Conservation (phyloP, 768 basidiomycete species). For the Rickenella mellea region DNA sequence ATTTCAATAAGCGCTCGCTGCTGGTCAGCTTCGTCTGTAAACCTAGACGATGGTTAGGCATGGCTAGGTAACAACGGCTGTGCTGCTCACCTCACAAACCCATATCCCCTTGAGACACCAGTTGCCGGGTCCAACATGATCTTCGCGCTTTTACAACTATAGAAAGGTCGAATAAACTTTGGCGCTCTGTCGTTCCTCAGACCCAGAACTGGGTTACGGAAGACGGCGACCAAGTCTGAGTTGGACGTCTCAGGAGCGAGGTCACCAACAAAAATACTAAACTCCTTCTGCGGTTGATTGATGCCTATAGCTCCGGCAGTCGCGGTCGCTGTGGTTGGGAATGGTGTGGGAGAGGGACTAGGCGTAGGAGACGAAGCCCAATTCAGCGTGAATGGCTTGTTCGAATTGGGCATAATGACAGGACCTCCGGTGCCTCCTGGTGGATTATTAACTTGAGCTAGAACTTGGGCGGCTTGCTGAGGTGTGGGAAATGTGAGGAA, state of each 20-base stretch:
- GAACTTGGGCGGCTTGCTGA: conserved; percentile 57
- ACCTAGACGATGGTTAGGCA: conserved; percentile 34
- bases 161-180: conserved; percentile 80
- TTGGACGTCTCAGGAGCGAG: conserved; percentile 89
- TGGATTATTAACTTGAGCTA: conserved; percentile 49
- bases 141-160: conserved; percentile 91
- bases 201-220: conserved; percentile 82
- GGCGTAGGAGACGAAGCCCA: conserved; percentile 51
- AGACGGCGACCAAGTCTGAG: conserved; percentile 90
- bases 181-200: conserved; percentile 81
- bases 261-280: conserved; percentile 92
- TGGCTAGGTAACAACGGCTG: conserved; percentile 4
- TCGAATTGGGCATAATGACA: conserved; percentile 79
- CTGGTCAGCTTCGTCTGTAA: conserved; percentile 83
- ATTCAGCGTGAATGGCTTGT: conserved; percentile 70
- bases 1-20: conserved; percentile 85
- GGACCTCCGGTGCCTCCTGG: conserved; percentile 26
- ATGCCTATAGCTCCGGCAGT: conserved; percentile 26
- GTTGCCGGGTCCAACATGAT: conserved; percentile 91
- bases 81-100: conserved; percentile 70
- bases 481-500: conserved; percentile 79
- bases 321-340: conserved; percentile 22
- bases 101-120: conserved; percentile 84
- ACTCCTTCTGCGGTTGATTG: conserved; percentile 69
- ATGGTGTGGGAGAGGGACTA: conserved; percentile 21